Conservation (phyloP, 306 rosid genomes). For the Quercus bicolor region DNA sequence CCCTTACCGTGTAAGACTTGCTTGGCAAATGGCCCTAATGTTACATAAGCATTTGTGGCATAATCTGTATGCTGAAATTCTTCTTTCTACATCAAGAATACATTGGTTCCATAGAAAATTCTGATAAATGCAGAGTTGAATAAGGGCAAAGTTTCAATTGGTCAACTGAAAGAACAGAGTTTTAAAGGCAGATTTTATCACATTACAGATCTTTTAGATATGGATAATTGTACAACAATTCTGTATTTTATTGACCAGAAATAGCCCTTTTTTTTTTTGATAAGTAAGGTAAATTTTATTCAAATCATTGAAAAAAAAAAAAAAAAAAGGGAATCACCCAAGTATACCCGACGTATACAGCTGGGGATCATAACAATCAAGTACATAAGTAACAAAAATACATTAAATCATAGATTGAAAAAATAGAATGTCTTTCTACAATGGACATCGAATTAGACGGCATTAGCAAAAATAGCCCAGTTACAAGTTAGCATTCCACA, state of each 20-base stretch:
- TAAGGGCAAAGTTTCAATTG: too few relatives aligned
- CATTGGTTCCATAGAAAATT: slow-evolving; percentile 16
- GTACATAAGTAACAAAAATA: too few relatives aligned
- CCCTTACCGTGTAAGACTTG: slow-evolving; percentile 67
- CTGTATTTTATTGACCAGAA: neutral
- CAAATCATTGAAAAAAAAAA: too few relatives aligned
- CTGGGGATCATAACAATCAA: too few relatives aligned
- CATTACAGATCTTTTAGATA: neutral
- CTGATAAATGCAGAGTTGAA: slow-evolving; percentile 7
- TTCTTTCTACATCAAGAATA: slow-evolving; percentile 68
- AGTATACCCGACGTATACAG: too few relatives aligned
- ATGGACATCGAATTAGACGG: too few relatives aligned
- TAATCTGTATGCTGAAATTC: slow-evolving; percentile 94
- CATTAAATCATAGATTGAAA: too few relatives aligned
- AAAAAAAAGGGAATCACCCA: too few relatives aligned
- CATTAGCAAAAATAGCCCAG: neutral
- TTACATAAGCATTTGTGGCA: slow-evolving; percentile 78
- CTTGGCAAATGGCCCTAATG: slow-evolving; percentile 61
- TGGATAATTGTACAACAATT: neutral
- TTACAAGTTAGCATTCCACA: neutral
- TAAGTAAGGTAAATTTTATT: too few relatives aligned
- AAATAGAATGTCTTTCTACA: too few relatives aligned
- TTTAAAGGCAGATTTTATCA: neutral
- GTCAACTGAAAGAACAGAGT: too few relatives aligned
- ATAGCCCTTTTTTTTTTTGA: neutral